Conservation (phyloP, 805 yeast species). For the Ogataea ganodermae region DNA sequence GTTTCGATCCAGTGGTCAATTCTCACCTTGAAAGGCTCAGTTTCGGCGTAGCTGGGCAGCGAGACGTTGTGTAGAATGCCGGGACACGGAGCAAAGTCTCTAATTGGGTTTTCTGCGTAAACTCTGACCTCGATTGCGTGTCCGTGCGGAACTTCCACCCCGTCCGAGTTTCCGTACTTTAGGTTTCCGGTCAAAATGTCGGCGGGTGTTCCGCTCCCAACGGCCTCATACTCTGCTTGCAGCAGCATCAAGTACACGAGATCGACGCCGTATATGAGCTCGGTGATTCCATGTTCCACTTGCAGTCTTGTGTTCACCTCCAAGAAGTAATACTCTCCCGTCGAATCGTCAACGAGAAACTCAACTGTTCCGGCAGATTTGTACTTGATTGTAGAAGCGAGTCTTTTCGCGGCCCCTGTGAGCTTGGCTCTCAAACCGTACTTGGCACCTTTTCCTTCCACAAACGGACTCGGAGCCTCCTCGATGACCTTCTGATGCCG, state of each 20-base stretch:
- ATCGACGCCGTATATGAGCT: conserved; percentile 91
- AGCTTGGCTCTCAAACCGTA: conserved; percentile 48
- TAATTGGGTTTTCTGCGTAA: conserved; percentile 95
- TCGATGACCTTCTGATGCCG: conserved; percentile 95
- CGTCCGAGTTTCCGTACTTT: conserved; percentile 3
- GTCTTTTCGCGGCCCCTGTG: conserved; percentile 79
- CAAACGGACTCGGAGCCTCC: conserved; percentile 96
- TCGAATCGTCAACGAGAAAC: conserved; percentile 79
- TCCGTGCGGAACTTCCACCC: conserved; percentile 53
- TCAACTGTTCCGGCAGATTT: conserved; percentile 98
- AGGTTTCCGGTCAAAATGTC: conserved; percentile 23
- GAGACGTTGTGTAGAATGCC: conserved; percentile 83
- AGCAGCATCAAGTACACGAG: conserved; percentile 95
- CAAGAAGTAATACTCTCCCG: conserved; percentile 89
- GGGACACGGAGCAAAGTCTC: conserved; percentile 93
- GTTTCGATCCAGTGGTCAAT: conserved; percentile 91
- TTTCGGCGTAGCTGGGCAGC: conserved; percentile 54
- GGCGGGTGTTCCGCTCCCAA: conserved; percentile 63
- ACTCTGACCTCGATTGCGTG: conserved; percentile 96
- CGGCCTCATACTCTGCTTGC: conserved; percentile 87
- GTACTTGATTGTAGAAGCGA: conserved; percentile 81
- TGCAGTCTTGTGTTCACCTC: conserved; percentile 97
- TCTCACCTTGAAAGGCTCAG: conserved; percentile 63
- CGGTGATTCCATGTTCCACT: conserved; percentile 98
- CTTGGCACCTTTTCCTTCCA: conserved; percentile 68